Base-by-base conservation (phyloP, 2,329 filamentous ascomycete genomes). In the Phaeoacremonium minimum region DNA sequence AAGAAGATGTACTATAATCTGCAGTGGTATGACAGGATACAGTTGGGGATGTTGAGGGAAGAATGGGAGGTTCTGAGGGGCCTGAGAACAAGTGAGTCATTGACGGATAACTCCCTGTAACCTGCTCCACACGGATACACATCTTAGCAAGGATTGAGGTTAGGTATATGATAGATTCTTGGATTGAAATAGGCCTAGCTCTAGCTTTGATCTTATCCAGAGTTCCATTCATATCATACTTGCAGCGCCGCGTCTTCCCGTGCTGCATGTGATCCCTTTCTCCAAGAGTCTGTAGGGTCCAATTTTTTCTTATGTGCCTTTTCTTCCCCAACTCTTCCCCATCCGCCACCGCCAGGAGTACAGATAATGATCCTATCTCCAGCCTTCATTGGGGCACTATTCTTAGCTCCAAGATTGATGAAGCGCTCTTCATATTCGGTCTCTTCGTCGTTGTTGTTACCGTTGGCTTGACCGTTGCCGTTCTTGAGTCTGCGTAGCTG, bases 281-380 rank as follows among this genome's bases (percentile, higher is more conserved):
- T 66, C 75, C 75, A 79, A 8, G 52, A 55, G 37, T 63, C 59
- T 13, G 58, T 74, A 30, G 64, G 66, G 61, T 95, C 87, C 34
- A 59, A 56, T 39, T 59, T 61, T 35, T 57, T 50, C 26, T 61
- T 67, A 34, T 69, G 64, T 22, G 69, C 63, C 55, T 71, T 82
- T 47, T 76, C 68, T 38, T 74, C 67, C 0, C 80, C 83, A 1
- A 69, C 64, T 28, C 58, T 58, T 0, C 85, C 85, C 84, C 85
- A 91, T 0, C 81, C 87, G 29, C 87, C 87, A 36, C 87, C 87
- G 18, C 87, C 87, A 4, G 87, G 87, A 5, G 87, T 91, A 45
- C 73, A 72, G 14, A 93, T 69, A 37, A 91, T 85, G 51, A 91
- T 88, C 6, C 85, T 67, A 53, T 93, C 87, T 0, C 87, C 87